Conservation (phyloP, 2,329 filamentous ascomycete genomes). For the Leptographium radiaticola region DNA sequence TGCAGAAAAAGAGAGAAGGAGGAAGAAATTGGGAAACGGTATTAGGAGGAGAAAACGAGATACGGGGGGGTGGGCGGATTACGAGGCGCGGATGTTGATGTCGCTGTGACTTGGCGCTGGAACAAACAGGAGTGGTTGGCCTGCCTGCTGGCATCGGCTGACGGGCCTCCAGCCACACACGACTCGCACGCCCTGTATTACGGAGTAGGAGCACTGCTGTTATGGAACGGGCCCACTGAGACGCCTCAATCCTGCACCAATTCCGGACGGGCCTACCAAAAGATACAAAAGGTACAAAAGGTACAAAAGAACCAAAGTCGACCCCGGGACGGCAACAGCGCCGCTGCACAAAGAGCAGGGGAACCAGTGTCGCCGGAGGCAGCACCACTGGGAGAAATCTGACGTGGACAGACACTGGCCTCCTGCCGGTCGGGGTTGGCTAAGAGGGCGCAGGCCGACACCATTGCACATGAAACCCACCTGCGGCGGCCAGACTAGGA, state of each 20-base stretch:
- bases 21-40: background rate
- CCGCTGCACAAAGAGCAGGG: too few relatives aligned
- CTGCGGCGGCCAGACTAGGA: slow-evolving; percentile 3
- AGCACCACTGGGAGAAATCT: too few relatives aligned
- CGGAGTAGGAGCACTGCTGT: background rate
- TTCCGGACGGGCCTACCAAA: background rate
- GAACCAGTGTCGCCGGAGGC: too few relatives aligned
- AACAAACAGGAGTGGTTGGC: background rate
- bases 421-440: too few relatives aligned
- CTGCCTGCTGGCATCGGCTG: background rate
- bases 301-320: background rate
- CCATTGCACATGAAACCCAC: slow-evolving; percentile 8
- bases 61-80: background rate
- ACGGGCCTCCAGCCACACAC: background rate
- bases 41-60: background rate
- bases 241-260: background rate
- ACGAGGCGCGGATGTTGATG: background rate
- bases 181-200: background rate
- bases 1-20: background rate
- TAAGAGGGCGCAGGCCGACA: too few relatives aligned
- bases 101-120: background rate
- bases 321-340: too few relatives aligned
- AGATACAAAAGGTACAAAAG: background rate
- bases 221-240: background rate
- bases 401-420: too few relatives aligned